A percentile compares a stretch with the other conserved stretches of the same genome.
phyloP scores from a whole-genome alignment of 371 early-diverging fungal genomes.

The Mucor piriformis region DNA sequence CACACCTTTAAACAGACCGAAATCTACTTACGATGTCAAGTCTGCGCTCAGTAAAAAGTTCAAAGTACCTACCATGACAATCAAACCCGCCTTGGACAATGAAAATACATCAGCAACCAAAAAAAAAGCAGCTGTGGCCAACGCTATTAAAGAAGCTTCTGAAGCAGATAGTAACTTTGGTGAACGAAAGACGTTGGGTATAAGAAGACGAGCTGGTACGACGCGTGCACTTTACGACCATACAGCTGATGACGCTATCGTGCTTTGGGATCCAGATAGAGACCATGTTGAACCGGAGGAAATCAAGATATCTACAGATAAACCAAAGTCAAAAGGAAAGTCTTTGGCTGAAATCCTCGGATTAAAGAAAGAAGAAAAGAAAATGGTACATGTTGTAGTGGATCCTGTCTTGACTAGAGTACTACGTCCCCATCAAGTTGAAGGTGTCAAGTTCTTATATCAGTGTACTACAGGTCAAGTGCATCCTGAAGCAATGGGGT shows the following conservation, averaged over 20 bases:
- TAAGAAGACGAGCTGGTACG: constrained; percentile 21
- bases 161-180: constrained; percentile 9
- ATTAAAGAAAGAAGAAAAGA: constrained; percentile 53
- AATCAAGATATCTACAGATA: constrained; percentile 34
- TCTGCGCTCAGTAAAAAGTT: constrained; percentile 40
- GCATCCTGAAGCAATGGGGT: constrained; percentile 56
- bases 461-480: constrained; percentile 87
- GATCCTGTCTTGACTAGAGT: constrained; percentile 86
- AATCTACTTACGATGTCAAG: constrained; percentile 37
- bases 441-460: constrained; percentile 90
- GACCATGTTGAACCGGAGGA: constrained; percentile 45
- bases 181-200: constrained; percentile 23
- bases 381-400: constrained; percentile 64
- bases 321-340: constrained; percentile 31
- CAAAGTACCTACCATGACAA: constrained; percentile 35
- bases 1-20: constrained; percentile 25
- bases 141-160: neutral
- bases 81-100: neutral
- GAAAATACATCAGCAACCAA: too few relatives aligned
- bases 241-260: constrained; percentile 81
- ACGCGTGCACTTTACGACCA: constrained; percentile 81
- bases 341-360: constrained; percentile 59
- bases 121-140: neutral
- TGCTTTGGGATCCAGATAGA: constrained; percentile 79
- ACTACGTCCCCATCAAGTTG: constrained; percentile 95